phyloP scores from a whole-genome alignment of 192 early-diverging fungal species.

The Funneliformis geosporum region DNA sequence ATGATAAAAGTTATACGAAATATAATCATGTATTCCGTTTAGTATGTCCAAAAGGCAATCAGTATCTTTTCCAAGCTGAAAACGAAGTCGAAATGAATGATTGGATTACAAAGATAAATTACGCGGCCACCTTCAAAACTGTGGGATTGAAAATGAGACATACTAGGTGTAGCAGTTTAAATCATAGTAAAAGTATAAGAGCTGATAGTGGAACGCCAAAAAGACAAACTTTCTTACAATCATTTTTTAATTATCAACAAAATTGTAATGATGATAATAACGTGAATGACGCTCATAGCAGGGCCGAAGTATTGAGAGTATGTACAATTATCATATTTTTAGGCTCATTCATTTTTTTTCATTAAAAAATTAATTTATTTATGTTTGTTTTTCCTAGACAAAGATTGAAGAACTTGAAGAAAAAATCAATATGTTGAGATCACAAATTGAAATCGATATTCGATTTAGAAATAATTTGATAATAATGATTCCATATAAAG shows the following conservation, averaged over 20 bases:
- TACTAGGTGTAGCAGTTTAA: background rate
- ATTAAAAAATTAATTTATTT: background rate
- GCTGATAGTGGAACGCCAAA: background rate
- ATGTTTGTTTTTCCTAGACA: background rate
- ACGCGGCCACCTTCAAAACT: constrained; percentile 74
- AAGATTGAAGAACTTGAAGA: background rate
- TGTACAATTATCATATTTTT: background rate
- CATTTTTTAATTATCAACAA: constrained; percentile 4
- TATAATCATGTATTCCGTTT: constrained; percentile 81
- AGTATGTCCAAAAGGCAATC: constrained; percentile 67
- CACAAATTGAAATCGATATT: constrained; percentile 54
- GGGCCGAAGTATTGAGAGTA: constrained; percentile 19
- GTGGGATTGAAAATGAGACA: constrained; percentile 44
- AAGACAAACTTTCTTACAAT: constrained; percentile 29
- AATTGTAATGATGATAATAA: background rate
- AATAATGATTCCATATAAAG: constrained; percentile 67
- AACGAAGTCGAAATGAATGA: constrained; percentile 72
- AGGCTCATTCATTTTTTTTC: background rate
- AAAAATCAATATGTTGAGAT: constrained; percentile 21
- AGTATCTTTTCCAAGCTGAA: constrained; percentile 70
- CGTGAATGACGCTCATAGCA: constrained; percentile 10
- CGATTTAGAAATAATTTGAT: constrained; percentile 65
- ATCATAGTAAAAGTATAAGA: background rate
- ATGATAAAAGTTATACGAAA: constrained; percentile 71
- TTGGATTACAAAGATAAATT: constrained; percentile 82